A percentile compares a stretch with the other conserved stretches of the same genome.
These are phyloP conservation scores for Paramecium pentaurelia DNA, from an alignment of 73 alveolate species.

Conservation along the genomic window DNA sequence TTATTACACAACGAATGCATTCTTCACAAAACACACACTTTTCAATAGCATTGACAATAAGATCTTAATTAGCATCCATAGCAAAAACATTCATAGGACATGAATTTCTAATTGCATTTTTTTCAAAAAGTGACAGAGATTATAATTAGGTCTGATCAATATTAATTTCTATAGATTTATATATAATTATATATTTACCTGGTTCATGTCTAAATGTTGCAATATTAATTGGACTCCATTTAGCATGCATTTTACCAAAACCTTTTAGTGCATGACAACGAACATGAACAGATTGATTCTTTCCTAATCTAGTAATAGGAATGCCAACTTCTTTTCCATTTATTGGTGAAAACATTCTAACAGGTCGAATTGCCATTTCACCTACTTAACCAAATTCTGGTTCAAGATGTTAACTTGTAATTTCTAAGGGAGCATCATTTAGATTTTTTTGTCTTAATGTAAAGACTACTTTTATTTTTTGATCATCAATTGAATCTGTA, in stretches of 20 bases:
- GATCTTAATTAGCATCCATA: conserved; percentile 65
- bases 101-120: conserved; percentile 68
- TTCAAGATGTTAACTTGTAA: conserved; percentile 78
- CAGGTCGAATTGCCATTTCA: conserved; percentile 56
- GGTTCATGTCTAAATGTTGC: conserved; percentile 87
- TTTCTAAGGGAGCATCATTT: conserved; percentile 79
- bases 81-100: conserved; percentile 67
- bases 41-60: conserved; percentile 69
- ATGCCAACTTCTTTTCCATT: conserved; percentile 79
- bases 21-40: conserved; percentile 83
- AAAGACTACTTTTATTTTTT: conserved; percentile 79
- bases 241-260: conserved; percentile 93
- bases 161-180: not conserved
- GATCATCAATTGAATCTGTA: conserved; percentile 73
- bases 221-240: conserved; percentile 94
- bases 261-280: conserved; percentile 91
- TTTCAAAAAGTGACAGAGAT: conserved; percentile 54
- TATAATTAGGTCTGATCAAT: not conserved
- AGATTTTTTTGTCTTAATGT: conserved; percentile 71
- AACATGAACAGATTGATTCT: conserved; percentile 85
- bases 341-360: conserved; percentile 72
- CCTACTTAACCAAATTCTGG: conserved; percentile 63
- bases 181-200: conserved; percentile 35
- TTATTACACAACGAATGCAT: conserved; percentile 35
- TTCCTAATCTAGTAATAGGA: conserved; percentile 83